Base-by-base conservation (phyloP, 2,329 filamentous ascomycete species). In the Colletotrichum aenigma region DNA sequence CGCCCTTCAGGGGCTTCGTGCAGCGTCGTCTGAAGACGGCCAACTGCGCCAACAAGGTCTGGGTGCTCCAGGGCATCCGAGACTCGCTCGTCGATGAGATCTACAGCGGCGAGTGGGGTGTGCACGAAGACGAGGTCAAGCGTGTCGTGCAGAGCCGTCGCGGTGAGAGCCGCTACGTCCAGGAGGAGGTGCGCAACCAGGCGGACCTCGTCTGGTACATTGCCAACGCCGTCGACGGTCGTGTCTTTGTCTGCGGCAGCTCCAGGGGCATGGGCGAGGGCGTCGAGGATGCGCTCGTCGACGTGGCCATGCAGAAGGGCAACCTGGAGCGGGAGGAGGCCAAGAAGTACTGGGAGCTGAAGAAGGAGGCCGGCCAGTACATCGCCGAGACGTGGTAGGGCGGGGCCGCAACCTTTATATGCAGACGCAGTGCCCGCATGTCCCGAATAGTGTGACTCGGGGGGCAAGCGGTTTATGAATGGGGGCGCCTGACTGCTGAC, bases 201-300 rank as follows among this genome's bases (percentile, higher is more conserved):
- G 95, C 96, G 3, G 97, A 98, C 82, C 90, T 98, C n/a, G 96
- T 98, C 18, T 99, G 97, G 97, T 98, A 95, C 84, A 96, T 98
- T 78, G 94, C 98, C 88, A 98, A 98, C 84, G 93, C 96, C 3
- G 89, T 98, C n/a, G 97, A 99, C 81, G 97, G 97, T 2, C 93
- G 97, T 68, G 93, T 98, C 68, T 99, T 99, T 83, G 97, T 99
- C 74, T 99, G 97, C 84, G 97, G 97, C 66, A 97, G 94, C 85
- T 96, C 93, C 81, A 96, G 95, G 87, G 97, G 97, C 72, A 99
- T 99, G 97, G 97, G 97, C 75, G 97, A 98, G 85, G 97, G 97
- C 60, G 97, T 99, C 4, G 94, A 98, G 83, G 90, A 93, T 62
- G 95, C 96, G 0, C 89, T 99, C 16, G 89, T 98, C 30, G 94